phyloP scores from a whole-genome alignment of 441 rosid genomes.

The Mallotus japonicus region DNA sequence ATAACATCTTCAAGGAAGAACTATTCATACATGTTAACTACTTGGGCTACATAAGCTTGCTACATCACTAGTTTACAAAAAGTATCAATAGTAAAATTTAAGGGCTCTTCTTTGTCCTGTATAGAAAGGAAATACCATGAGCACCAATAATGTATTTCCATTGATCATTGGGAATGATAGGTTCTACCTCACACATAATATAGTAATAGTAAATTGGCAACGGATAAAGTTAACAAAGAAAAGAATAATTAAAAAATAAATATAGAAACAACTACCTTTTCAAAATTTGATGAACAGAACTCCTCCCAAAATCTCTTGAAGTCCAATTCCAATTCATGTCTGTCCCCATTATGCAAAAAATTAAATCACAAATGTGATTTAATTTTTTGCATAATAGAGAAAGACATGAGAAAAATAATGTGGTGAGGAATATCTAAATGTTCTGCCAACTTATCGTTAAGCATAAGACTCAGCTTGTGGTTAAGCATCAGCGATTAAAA shows the following conservation, averaged over 20 bases:
- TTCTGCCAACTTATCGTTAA: background rate
- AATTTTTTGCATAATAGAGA: too few relatives aligned
- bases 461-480: too few relatives aligned
- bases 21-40: constrained; percentile 77
- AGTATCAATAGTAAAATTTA: constrained; percentile 82
- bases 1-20: constrained; percentile 18
- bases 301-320: constrained; percentile 99
- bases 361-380: background rate
- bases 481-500: too few relatives aligned
- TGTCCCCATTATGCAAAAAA: constrained; percentile 46
- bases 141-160: constrained; percentile 13
- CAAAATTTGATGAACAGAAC: constrained; percentile 96
- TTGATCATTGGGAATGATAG: background rate
- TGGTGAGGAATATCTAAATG: background rate
- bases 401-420: background rate
- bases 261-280: constrained; percentile 53
- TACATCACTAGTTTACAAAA: constrained; percentile 99
- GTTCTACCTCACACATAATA: constrained; percentile 17
- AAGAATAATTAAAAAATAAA: background rate
- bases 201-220: background rate
- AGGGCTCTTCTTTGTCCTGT: constrained; percentile 99
- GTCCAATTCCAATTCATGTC: constrained; percentile 95
- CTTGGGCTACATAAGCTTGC: constrained; percentile 89
- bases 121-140: constrained; percentile 35
- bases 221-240: background rate